These are phyloP conservation scores for Aspergillus wentii DNA, from an alignment of 495 filamentous ascomycete genomes.

Conservation along the genomic window DNA sequence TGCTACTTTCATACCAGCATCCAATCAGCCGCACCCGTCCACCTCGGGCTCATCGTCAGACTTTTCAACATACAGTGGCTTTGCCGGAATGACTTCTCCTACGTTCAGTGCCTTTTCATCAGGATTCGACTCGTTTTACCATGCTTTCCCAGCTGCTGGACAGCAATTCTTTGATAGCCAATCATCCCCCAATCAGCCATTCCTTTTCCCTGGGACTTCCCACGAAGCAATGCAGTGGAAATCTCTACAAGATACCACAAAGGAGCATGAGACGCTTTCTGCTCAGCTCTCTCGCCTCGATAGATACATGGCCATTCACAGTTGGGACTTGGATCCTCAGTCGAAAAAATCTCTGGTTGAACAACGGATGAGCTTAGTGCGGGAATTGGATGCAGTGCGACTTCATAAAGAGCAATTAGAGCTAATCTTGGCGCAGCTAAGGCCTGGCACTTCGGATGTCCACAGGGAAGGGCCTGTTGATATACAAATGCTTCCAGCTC, in stretches of 20 bases:
- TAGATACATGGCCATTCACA: constrained; percentile 33
- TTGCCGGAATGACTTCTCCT: neutral
- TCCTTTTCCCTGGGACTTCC: constrained; percentile 1
- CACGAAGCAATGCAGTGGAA: constrained; percentile 6
- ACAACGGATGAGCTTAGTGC: constrained; percentile 29
- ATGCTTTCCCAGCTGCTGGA: constrained; percentile 1
- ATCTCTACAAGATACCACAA: constrained; percentile 18
- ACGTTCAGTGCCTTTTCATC: constrained; percentile 8
- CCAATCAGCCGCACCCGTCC: constrained; percentile 6
- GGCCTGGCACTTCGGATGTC: constrained; percentile 1
- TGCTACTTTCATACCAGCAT: constrained; percentile 3
- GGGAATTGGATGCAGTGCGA: constrained; percentile 32
- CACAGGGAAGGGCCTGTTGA: constrained; percentile 1
- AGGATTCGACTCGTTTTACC: constrained; percentile 5
- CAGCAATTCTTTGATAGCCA: constrained; percentile 7
- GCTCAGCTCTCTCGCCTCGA: constrained; percentile 29
- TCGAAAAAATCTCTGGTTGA: constrained; percentile 29
- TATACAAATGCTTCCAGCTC: constrained; percentile 3
- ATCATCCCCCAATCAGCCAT: constrained; percentile 6
- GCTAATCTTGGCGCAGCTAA: constrained; percentile 9
- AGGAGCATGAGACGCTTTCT: constrained; percentile 23
- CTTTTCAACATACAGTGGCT: constrained; percentile 6
- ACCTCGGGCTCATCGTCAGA: constrained; percentile 3
- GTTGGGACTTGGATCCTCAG: constrained; percentile 26
- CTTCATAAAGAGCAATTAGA: constrained; percentile 30